Evolutionary conservation across 805 yeast species (phyloP).

Genomic region (Candida taoyuanica): DNA sequence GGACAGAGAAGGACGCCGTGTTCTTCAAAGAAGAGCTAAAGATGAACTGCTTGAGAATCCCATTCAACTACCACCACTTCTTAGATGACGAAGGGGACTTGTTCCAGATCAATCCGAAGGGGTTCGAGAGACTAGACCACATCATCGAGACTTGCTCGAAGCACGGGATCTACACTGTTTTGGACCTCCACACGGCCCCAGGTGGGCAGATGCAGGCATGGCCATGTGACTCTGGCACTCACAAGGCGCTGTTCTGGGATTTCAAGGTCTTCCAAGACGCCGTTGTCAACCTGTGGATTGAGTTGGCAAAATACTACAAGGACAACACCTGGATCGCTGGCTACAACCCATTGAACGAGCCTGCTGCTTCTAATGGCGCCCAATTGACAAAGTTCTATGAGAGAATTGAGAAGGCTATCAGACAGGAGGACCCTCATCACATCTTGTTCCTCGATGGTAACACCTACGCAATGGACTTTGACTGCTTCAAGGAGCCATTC

Average conservation of each 20-base stretch:
- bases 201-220: slow-evolving; percentile 55
- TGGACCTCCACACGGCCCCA: slow-evolving; percentile 47
- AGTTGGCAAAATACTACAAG: slow-evolving; percentile 41
- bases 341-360: slow-evolving; percentile 49
- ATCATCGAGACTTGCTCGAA: slow-evolving; percentile 40
- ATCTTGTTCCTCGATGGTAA: slow-evolving; percentile 46
- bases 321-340: slow-evolving; percentile 49
- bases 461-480: slow-evolving; percentile 47
- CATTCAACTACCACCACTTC: slow-evolving; percentile 49
- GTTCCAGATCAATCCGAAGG: slow-evolving; percentile 38
- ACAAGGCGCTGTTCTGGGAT: slow-evolving; percentile 46
- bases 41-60: slow-evolving; percentile 45
- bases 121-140: slow-evolving; percentile 40
- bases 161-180: slow-evolving; percentile 43
- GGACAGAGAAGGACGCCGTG: slow-evolving; percentile 45
- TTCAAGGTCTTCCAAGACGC: slow-evolving; percentile 45
- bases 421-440: slow-evolving; percentile 44
- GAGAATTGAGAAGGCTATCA: slow-evolving; percentile 35
- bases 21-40: slow-evolving; percentile 37
- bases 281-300: slow-evolving; percentile 40
- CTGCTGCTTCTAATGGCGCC: slow-evolving; percentile 40
- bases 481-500: slow-evolving; percentile 38
- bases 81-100: slow-evolving; percentile 40
- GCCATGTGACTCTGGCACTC: slow-evolving; percentile 46
- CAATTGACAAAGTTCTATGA: slow-evolving; percentile 37